Evolutionary conservation across 2,329 filamentous ascomycete species (phyloP).

Genomic region (Claviceps sp.): DNA sequence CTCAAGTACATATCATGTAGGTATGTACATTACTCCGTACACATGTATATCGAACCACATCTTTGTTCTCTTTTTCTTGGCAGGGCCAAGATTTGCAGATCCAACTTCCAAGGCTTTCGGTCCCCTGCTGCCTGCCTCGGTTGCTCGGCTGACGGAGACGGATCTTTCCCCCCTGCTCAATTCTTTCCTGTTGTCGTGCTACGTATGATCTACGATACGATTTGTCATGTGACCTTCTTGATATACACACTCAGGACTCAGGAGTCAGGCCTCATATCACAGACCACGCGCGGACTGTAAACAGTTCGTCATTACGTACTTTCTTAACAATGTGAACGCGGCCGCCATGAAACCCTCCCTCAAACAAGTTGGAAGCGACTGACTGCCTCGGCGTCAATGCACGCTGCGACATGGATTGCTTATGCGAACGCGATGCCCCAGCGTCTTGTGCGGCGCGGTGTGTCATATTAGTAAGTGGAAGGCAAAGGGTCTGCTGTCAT

Average conservation of each 20-base stretch:
- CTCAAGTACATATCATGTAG: too few species aligned
- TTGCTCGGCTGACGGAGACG: not conserved
- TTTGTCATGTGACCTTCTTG: not conserved
- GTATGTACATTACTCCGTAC: too few species aligned
- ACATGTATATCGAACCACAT: not conserved
- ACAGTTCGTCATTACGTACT: not conserved
- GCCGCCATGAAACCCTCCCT: not conserved
- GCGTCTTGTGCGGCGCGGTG: not conserved
- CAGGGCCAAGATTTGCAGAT: not conserved
- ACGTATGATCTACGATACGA: too few species aligned
- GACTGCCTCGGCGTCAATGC: not conserved
- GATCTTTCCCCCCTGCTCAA: not conserved
- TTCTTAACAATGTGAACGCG: not conserved
- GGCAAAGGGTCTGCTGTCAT: not conserved
- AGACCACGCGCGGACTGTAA: not conserved
- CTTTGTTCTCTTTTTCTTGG: not conserved
- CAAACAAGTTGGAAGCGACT: not conserved
- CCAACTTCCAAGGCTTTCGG: not conserved
- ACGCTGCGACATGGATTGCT: not conserved
- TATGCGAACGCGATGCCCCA: not conserved
- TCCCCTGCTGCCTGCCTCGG: not conserved
- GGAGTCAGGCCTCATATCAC: too few species aligned
- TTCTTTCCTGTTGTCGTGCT: not conserved
- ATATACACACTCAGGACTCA: not conserved
- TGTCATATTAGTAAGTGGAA: not conserved